Evolutionary conservation across 768 basidiomycete species (phyloP).

Genomic region (Tulasnella sp.): DNA sequence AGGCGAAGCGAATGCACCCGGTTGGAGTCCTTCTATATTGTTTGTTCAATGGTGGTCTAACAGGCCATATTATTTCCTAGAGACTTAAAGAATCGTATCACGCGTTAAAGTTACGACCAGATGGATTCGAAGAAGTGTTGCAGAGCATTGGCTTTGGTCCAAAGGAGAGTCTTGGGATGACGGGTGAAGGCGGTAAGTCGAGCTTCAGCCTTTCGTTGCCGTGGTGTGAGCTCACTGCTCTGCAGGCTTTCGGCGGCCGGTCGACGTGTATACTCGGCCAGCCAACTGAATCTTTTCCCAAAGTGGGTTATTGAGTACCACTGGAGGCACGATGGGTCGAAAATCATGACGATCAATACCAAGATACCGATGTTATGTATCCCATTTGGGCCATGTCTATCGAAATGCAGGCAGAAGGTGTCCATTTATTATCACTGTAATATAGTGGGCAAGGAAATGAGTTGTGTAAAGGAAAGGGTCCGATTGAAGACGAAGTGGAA

Average conservation of each 20-base stretch:
- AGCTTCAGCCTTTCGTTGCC: neutral
- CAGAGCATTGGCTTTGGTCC: conserved; percentile 26
- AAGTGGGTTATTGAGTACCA: no score
- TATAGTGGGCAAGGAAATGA: neutral
- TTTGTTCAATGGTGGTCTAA: neutral
- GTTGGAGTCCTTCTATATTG: conserved; percentile 24
- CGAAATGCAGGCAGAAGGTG: neutral
- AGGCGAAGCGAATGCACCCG: conserved; percentile 57
- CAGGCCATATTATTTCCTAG: conserved; percentile 39
- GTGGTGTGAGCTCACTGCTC: no score
- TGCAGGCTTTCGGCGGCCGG: conserved; percentile 49
- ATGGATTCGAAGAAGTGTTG: conserved; percentile 47
- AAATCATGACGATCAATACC: no score
- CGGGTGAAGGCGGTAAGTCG: conserved; percentile 53
- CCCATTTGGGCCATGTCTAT: neutral
- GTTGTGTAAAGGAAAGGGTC: neutral
- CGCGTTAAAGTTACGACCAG: conserved; percentile 39
- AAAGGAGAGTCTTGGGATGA: conserved; percentile 36
- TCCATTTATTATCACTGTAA: neutral
- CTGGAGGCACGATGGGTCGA: no score
- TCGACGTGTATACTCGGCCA: conserved; percentile 49
- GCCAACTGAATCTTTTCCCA: no score
- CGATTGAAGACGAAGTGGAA: neutral
- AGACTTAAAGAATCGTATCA: conserved; percentile 42
- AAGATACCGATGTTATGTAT: no score